A percentile compares a stretch with the other conserved stretches of the same genome.
Conservation (phyloP, 2,329 filamentous ascomycete species). For the Lecanoromycetidae sp. region DNA sequence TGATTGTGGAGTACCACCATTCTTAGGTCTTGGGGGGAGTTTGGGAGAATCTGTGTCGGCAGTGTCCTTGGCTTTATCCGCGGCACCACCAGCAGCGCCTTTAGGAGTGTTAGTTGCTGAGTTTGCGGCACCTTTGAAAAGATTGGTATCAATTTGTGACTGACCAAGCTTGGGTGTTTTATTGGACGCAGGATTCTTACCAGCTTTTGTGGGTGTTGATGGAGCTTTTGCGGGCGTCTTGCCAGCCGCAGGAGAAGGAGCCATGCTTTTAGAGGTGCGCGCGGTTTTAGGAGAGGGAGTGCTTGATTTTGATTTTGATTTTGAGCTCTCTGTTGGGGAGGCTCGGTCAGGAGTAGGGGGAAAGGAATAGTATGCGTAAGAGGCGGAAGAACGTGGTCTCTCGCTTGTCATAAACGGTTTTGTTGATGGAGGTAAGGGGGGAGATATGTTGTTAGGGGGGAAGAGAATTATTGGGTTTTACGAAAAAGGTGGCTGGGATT, state of each 20-base stretch:
- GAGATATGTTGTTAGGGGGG: neutral
- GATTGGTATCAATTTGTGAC: constrained; percentile 13
- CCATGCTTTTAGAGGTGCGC: constrained; percentile 19
- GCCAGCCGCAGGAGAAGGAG: constrained; percentile 18
- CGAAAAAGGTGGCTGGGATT: constrained; percentile 2
- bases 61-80: constrained; percentile 12
- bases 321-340: constrained; percentile 13
- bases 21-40: constrained; percentile 17
- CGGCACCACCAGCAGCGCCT: constrained; percentile 11
- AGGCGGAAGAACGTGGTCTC: constrained; percentile 17
- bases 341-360: constrained; percentile 18
- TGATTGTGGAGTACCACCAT: constrained; percentile 9
- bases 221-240: constrained; percentile 15
- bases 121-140: constrained; percentile 8
- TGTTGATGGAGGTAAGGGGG: neutral
- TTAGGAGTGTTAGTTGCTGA: constrained; percentile 16
- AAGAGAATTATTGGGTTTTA: neutral
- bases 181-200: constrained; percentile 16
- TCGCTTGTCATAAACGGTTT: constrained; percentile 17
- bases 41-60: constrained; percentile 14
- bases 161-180: constrained; percentile 17
- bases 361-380: constrained; percentile 20
- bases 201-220: constrained; percentile 16
- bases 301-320: constrained; percentile 7
- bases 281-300: constrained; percentile 17